Conservation (phyloP, 176 grass and related monocot species). For the Raddia guianensis region DNA sequence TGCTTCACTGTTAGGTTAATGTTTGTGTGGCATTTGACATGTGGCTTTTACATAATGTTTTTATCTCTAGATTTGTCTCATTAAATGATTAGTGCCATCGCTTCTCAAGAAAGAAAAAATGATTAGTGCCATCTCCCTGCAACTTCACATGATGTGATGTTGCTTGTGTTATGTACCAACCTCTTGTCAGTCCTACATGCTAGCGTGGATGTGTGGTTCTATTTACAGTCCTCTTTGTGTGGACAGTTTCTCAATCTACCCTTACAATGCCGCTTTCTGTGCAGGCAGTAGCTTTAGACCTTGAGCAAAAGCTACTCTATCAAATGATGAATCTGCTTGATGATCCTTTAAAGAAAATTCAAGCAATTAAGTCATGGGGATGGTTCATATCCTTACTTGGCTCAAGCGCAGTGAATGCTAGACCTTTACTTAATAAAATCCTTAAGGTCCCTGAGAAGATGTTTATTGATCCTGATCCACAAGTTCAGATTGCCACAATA, state of each 20-base stretch:
- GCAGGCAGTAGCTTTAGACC: constrained; percentile 61
- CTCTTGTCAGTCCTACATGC: background rate
- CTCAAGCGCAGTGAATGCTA: constrained; percentile 50
- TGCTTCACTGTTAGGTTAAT: background rate
- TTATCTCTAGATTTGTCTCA: background rate
- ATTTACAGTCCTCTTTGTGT: background rate
- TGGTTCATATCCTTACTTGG: constrained; percentile 83
- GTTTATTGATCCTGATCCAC: constrained; percentile 65
- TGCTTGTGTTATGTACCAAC: constrained; percentile 26
- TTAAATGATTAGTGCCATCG: constrained; percentile 12
- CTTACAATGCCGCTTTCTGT: constrained; percentile 29
- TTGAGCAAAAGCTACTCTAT: constrained; percentile 61
- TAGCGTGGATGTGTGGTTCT: background rate
- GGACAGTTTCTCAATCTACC: constrained; percentile 1
- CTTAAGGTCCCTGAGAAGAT: constrained; percentile 71
- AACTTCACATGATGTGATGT: background rate
- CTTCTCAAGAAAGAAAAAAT: background rate
- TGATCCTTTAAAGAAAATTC: constrained; percentile 75
- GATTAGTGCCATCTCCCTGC: background rate
- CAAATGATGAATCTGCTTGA: constrained; percentile 57
- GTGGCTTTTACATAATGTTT: background rate
- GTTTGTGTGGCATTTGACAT: constrained; percentile 11
- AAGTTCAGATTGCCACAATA: constrained; percentile 75
- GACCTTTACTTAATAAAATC: constrained; percentile 75
- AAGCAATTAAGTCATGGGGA: constrained; percentile 76